Conservation (phyloP, 345 rosid genomes). For the Rubroshorea leprosula region DNA sequence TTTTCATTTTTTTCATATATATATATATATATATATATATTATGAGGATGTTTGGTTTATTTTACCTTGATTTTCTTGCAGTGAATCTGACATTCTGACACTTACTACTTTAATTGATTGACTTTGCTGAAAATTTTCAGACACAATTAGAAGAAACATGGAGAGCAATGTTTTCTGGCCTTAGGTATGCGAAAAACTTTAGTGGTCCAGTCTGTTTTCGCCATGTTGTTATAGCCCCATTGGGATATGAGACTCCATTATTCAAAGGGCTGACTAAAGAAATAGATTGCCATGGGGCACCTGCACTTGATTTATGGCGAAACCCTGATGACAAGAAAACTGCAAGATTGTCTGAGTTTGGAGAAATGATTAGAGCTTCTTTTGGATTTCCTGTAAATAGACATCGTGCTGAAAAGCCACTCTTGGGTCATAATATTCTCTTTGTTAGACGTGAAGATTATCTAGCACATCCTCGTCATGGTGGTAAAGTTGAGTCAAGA, state of each 20-base stretch:
- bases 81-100: too few relatives aligned
- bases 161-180: conserved; percentile 80
- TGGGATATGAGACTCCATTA: conserved; percentile 82
- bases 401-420: conserved; percentile 42
- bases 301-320: conserved; percentile 63
- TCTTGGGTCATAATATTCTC: conserved; percentile 51
- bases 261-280: conserved; percentile 63
- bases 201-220: conserved; percentile 78
- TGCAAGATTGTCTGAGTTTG: conserved; percentile 80
- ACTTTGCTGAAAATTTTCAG: conserved; percentile 33
- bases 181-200: conserved; percentile 71
- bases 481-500: conserved; percentile 77
- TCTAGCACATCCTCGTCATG: conserved; percentile 87
- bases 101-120: not conserved
- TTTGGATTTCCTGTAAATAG: conserved; percentile 63
- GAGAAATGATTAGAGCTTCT: conserved; percentile 85
- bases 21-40: too few relatives aligned
- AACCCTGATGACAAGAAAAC: conserved; percentile 57
- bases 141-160: conserved; percentile 83
- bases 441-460: conserved; percentile 92
- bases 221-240: conserved; percentile 69
- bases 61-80: conserved; percentile 1
- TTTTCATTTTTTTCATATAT: too few relatives aligned
- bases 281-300: conserved; percentile 57
- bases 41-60: not conserved